phyloP scores from a whole-genome alignment of 2,329 filamentous ascomycete genomes.

The Trichoderma aggressivum region DNA sequence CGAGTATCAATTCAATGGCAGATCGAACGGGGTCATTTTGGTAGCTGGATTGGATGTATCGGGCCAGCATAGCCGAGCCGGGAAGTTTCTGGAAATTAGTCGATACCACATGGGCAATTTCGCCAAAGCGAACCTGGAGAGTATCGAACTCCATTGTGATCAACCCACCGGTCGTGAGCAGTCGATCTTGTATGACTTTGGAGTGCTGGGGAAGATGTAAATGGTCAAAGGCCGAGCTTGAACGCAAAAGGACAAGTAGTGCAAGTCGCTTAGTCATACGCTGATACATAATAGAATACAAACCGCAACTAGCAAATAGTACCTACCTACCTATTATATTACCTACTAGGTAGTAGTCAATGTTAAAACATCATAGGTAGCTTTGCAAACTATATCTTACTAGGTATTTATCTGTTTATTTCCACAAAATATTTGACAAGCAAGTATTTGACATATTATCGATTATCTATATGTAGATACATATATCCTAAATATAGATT shows the following conservation, averaged over 20 bases:
- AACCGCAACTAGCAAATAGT: neutral
- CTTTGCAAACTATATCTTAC: neutral
- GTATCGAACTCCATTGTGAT: constrained; percentile 60
- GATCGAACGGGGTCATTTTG: constrained; percentile 95
- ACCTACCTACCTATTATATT: too few species aligned
- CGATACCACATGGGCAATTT: constrained; percentile 50
- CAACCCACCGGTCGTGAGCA: neutral
- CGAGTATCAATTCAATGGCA: constrained; percentile 86
- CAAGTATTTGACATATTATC: neutral
- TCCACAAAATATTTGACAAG: neutral
- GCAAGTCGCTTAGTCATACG: neutral
- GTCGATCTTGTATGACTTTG: neutral
- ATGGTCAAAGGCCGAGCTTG: neutral
- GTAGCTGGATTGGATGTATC: constrained; percentile 96
- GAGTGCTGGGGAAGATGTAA: neutral
- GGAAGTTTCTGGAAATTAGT: constrained; percentile 83
- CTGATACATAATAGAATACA: neutral
- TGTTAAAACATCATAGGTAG: neutral
- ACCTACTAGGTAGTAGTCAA: neutral
- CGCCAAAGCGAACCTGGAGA: constrained; percentile 50
- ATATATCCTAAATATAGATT: neutral
- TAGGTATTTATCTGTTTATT: neutral
- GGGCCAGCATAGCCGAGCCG: constrained; percentile 87
- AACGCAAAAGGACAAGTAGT: neutral
- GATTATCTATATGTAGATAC: neutral